Conservation (phyloP, 257 asterid genomes). For the Ocimum tenuiflorum region DNA sequence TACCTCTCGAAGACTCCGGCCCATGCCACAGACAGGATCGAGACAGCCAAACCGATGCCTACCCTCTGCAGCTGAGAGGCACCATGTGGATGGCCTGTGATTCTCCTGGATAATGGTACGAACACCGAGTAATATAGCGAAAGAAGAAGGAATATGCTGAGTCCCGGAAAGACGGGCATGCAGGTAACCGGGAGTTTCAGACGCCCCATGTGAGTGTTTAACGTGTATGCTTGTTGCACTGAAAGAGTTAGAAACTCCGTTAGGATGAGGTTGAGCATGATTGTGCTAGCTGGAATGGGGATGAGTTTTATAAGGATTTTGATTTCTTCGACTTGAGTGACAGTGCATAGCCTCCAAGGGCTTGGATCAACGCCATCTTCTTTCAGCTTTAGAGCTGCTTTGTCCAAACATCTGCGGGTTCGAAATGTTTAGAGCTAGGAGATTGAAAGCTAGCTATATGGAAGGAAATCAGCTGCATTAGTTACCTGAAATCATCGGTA, state of each 20-base stretch:
- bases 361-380: constrained; percentile 63
- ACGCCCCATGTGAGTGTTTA: constrained; percentile 78
- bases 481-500: constrained; percentile 81
- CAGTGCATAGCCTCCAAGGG: constrained; percentile 93
- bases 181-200: constrained; percentile 91
- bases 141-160: constrained; percentile 81
- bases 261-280: constrained; percentile 66
- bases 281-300: constrained; percentile 81
- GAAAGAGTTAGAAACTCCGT: constrained; percentile 86
- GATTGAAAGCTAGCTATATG: background rate
- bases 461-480: background rate
- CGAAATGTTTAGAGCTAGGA: background rate
- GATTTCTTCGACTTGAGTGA: constrained; percentile 95
- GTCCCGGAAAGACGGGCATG: constrained; percentile 98
- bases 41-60: constrained; percentile 90
- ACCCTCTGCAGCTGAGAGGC: constrained; percentile 96
- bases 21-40: constrained; percentile 76
- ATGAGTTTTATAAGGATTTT: constrained; percentile 73
- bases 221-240: constrained; percentile 87
- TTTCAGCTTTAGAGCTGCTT: constrained; percentile 85
- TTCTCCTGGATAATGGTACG: constrained; percentile 70
- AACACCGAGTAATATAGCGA: constrained; percentile 78
- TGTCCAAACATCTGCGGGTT: constrained; percentile 67
- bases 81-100: constrained; percentile 95
- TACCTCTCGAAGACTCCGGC: constrained; percentile 77